A percentile compares a stretch with the other conserved stretches of the same genome.
Evolutionary conservation across 2,329 filamentous ascomycete species (phyloP).

Genomic region (Penicillium hordei): DNA sequence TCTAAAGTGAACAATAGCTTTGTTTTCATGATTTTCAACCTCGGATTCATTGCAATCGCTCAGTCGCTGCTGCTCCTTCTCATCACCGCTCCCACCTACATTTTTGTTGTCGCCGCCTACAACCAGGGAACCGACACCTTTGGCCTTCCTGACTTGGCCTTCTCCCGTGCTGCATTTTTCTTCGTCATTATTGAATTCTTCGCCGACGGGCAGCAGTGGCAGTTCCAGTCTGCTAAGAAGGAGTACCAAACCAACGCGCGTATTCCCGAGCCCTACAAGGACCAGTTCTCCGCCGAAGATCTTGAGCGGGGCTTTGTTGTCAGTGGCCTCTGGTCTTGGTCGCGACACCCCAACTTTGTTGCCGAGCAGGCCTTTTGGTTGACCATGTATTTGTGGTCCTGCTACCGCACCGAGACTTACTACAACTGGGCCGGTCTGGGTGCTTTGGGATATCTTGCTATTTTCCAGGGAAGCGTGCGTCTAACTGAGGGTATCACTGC

Average conservation of each 20-base stretch:
- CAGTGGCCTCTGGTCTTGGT: conserved; percentile 80
- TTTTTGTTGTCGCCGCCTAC: conserved; percentile 71
- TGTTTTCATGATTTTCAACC: conserved; percentile 80
- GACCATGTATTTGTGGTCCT: conserved; percentile 82
- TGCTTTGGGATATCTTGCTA: conserved; percentile 65
- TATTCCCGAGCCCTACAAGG: conserved; percentile 57
- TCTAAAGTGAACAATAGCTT: conserved; percentile 67
- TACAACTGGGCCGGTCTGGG: conserved; percentile 80
- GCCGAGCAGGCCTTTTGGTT: conserved; percentile 92
- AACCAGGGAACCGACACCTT: conserved; percentile 57
- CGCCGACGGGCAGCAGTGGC: conserved; percentile 92
- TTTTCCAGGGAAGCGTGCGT: conserved; percentile 88
- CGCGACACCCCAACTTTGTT: conserved; percentile 90
- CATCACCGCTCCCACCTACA: conserved; percentile 78
- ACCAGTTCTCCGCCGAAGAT: conserved; percentile 64
- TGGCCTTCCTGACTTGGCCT: conserved; percentile 59
- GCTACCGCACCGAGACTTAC: conserved; percentile 66
- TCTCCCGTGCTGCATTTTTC: conserved; percentile 56
- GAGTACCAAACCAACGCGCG: conserved; percentile 72
- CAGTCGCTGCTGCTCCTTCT: conserved; percentile 81
- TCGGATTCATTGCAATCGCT: conserved; percentile 80
- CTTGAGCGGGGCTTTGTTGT: conserved; percentile 88
- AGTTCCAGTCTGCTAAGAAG: conserved; percentile 78
- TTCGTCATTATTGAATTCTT: conserved; percentile 70
- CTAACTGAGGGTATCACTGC: conserved; percentile 80